Conservation (phyloP, 257 asterid species). For the Gentiana straminea region DNA sequence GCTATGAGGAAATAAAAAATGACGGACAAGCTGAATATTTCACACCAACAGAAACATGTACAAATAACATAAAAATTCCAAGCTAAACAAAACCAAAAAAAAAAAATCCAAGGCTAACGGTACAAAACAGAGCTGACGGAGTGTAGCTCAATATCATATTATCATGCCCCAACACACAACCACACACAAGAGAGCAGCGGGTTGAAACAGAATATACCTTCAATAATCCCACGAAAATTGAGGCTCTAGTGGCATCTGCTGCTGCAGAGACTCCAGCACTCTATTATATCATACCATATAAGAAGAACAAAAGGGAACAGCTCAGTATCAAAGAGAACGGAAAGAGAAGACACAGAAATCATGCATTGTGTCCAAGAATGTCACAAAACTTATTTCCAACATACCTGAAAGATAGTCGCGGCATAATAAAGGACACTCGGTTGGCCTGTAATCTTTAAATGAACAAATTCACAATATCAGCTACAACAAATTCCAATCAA, state of each 20-base stretch:
- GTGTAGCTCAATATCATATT: slow-evolving; percentile 1
- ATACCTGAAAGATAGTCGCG: slow-evolving; percentile 84
- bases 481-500: slow-evolving; percentile 7
- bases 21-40: too few species aligned
- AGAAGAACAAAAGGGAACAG: not conserved
- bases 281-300: slow-evolving; percentile 23
- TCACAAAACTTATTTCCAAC: slow-evolving; percentile 1
- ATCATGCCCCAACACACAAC: not conserved
- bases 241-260: slow-evolving; percentile 90
- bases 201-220: slow-evolving; percentile 45
- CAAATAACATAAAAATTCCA: too few species aligned
- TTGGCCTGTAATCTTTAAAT: slow-evolving; percentile 89
- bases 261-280: slow-evolving; percentile 98
- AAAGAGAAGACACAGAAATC: not conserved
- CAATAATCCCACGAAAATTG: slow-evolving; percentile 65
- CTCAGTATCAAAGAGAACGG: not conserved
- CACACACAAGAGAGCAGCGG: too few species aligned
- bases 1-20: too few species aligned
- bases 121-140: not conserved
- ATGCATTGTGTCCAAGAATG: not conserved
- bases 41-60: too few species aligned
- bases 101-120: not conserved
- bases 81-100: too few species aligned
- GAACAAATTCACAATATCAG: slow-evolving; percentile 19
- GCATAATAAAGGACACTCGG: slow-evolving; percentile 98